Conservation (phyloP, 306 rosid genomes). For the Erythrophleum fordii region DNA sequence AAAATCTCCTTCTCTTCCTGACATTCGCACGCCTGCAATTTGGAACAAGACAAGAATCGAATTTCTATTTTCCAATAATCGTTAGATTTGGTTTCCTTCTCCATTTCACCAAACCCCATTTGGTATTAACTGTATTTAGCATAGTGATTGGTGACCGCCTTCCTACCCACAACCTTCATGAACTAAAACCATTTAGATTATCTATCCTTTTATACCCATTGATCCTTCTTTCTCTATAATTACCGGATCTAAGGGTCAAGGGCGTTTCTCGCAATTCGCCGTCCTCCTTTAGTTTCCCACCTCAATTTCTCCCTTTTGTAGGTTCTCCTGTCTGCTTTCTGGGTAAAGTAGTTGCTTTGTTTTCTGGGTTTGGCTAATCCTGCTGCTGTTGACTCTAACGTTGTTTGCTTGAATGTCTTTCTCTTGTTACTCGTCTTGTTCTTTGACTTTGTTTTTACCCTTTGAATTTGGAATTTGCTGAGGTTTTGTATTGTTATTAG, state of each 20-base stretch:
- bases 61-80: background rate
- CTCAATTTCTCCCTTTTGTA: background rate
- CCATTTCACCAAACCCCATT: background rate
- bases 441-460: slow-evolving; percentile 10
- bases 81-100: slow-evolving; percentile 4
- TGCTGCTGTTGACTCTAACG: background rate
- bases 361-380: slow-evolving; percentile 30
- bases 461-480: slow-evolving; percentile 28
- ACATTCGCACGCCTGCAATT: background rate
- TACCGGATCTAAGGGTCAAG: slow-evolving; percentile 41
- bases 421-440: slow-evolving; percentile 29
- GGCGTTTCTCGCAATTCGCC: slow-evolving; percentile 26
- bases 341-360: slow-evolving; percentile 31
- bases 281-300: slow-evolving; percentile 22
- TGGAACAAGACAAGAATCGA: slow-evolving; percentile 3
- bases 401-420: slow-evolving; percentile 12
- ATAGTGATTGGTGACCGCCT: slow-evolving; percentile 23
- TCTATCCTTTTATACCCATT: background rate
- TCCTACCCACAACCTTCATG: slow-evolving; percentile 3
- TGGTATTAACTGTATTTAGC: slow-evolving; percentile 6
- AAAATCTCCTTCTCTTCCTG: background rate
- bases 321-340: background rate
- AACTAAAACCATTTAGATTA: slow-evolving; percentile 2
- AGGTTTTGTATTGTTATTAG: slow-evolving; percentile 14
- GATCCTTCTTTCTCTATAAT: background rate